Conservation (phyloP, 2,329 filamentous ascomycete genomes). For the Aspergillus tanneri region DNA sequence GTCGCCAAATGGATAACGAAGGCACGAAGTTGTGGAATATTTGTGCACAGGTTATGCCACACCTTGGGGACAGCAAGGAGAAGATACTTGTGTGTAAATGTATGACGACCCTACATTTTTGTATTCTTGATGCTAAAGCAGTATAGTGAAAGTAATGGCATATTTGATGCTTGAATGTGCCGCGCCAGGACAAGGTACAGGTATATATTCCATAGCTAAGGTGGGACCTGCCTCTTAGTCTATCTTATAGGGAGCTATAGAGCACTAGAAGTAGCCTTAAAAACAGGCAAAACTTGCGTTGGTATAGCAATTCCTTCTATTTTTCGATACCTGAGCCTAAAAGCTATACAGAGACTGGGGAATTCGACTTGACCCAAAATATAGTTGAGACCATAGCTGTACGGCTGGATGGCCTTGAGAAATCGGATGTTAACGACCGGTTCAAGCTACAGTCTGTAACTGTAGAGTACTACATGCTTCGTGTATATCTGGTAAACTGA, state of each 20-base stretch:
- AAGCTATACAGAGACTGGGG: slow-evolving; percentile 46
- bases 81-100: slow-evolving; percentile 19
- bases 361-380: slow-evolving; percentile 59
- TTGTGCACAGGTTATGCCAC: slow-evolving; percentile 26
- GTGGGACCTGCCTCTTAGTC: not conserved
- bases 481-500: slow-evolving; percentile 62
- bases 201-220: slow-evolving; percentile 8
- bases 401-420: slow-evolving; percentile 46
- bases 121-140: not conserved
- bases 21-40: slow-evolving; percentile 42
- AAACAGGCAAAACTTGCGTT: slow-evolving; percentile 63
- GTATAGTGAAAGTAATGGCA: slow-evolving; percentile 56
- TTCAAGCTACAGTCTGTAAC: slow-evolving; percentile 20
- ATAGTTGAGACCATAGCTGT: slow-evolving; percentile 64
- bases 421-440: slow-evolving; percentile 10
- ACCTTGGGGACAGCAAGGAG: slow-evolving; percentile 8
- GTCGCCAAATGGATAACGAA: slow-evolving; percentile 28
- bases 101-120: slow-evolving; percentile 5
- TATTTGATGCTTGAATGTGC: slow-evolving; percentile 67
- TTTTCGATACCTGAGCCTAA: not conserved
- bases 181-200: slow-evolving; percentile 15
- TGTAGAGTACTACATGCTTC: slow-evolving; percentile 64
- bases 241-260: slow-evolving; percentile 56
- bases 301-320: slow-evolving; percentile 44
- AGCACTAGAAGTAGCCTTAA: slow-evolving; percentile 66